Percentiles rank a stretch among this genome's conserved stretches.
Conservation (phyloP, 495 filamentous ascomycete genomes). For the Neurospora sp. region DNA sequence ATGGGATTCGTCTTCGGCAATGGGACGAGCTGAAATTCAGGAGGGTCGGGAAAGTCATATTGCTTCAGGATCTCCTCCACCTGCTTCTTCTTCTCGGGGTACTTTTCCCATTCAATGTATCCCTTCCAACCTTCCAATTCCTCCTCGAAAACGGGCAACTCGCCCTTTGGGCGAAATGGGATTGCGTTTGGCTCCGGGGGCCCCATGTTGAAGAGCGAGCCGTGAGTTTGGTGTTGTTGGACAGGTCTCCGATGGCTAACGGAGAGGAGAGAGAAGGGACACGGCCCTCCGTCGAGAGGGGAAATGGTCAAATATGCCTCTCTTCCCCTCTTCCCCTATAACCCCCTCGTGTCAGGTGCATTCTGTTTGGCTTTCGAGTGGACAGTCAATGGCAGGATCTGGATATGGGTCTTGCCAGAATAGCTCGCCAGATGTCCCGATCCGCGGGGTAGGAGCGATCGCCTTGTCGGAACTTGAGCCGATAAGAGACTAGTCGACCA, state of each 20-base stretch:
- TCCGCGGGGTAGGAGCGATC: not conserved
- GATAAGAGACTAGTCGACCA: not conserved
- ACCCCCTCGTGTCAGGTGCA: not conserved
- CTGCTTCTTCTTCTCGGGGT: slow-evolving; percentile 52
- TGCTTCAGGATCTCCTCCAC: slow-evolving; percentile 46
- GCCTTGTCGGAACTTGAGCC: not conserved
- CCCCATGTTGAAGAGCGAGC: slow-evolving; percentile 7
- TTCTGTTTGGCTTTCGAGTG: not conserved
- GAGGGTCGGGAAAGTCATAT: slow-evolving; percentile 45
- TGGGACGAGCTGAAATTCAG: slow-evolving; percentile 50
- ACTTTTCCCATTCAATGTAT: slow-evolving; percentile 61
- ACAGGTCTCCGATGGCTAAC: not conserved
- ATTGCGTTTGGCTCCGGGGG: slow-evolving; percentile 13
- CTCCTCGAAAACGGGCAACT: slow-evolving; percentile 11
- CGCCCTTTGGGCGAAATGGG: slow-evolving; percentile 10
- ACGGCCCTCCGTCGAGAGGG: not conserved
- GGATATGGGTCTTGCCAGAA: not conserved
- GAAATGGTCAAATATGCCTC: not conserved
- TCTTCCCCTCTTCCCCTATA: not conserved
- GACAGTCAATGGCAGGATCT: not conserved
- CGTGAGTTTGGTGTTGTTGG: not conserved
- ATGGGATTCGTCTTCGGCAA: slow-evolving; percentile 55
- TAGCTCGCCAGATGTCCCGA: not conserved
- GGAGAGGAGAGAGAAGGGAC: not conserved
- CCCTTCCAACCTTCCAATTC: slow-evolving; percentile 20